phyloP scores from a whole-genome alignment of 129 eudicot genomes.

The Helianthus annuus region HanXRQr2.0-SUNRISE NC_035444.2:91715721-91716220 shows the following conservation, averaged over 20 bases:
- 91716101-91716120: slow-evolving; percentile 84
- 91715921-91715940: slow-evolving; percentile 97
- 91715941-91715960: slow-evolving; percentile 97
- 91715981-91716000: slow-evolving; percentile 99
- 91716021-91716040: slow-evolving; percentile 96
- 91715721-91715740: slow-evolving; percentile 80
- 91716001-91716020: slow-evolving; percentile 95
- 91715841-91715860: slow-evolving; percentile 82
- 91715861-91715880: slow-evolving; percentile 97
- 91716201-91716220: slow-evolving; percentile 88
- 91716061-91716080: slow-evolving; percentile 91
- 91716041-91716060: slow-evolving; percentile 90
- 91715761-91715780: slow-evolving; percentile 72
- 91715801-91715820: slow-evolving; percentile 99
- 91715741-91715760: slow-evolving; percentile 88
- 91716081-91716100: slow-evolving; percentile 88
- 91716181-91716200: slow-evolving; percentile 72
- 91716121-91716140: slow-evolving; percentile 56
- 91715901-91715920: slow-evolving; percentile 70
- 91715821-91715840: slow-evolving; percentile 92
- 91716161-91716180: slow-evolving; percentile 64
- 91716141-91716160: slow-evolving; percentile 57
- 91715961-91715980: slow-evolving; percentile 92
- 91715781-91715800: slow-evolving; percentile 87
- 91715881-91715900: slow-evolving; percentile 86